Base-by-base conservation (phyloP, 352 stramenopile genomes). In the Globisporangium solare region DNA sequence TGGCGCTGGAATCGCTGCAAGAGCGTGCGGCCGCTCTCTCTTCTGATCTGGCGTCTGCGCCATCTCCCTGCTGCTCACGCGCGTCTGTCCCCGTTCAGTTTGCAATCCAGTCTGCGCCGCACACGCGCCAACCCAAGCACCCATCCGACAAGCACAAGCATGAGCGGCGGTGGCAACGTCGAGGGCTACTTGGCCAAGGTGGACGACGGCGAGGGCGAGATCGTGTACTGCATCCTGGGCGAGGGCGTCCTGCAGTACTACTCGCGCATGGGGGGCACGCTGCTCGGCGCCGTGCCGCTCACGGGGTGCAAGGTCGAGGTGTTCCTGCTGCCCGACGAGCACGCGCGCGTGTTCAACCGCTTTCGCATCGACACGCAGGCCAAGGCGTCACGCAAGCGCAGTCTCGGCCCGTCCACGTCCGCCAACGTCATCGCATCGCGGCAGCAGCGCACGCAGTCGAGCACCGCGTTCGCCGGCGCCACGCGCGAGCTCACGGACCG, bases 161-260 rank as follows among this genome's bases (percentile, higher is more conserved):
- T 70, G 67, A 70, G 64, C 63, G 64, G 62, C 58, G 79, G 81
- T 43, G 83, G 80, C 67, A 90, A 88, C 54, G 76, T 89, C 27
- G 83, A 93, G 70, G 83, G 83, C n/a, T 93, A 93, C 56, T 47
- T 93, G 47, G 62, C 91, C 54, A 88, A 89, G 66, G 60, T 89
- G 39, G 77, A 88, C 32, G 75, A 63, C 40, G 63, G 86, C 35
- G 70, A 81, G 21, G 73, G 56, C 8, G 61, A 75, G 54, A 78
- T 85, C 46, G 76, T 93, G 31, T 93, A 91, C 75, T 93, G 83
- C 58, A 91, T 93, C 58, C 79, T 93, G 21, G 83, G 91, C 55
- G 83, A 94, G 58, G 83, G 83, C 45, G 77, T 88, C 22, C 54
- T 94, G 55, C 76, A 87, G 58, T 91, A 88, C 64, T 94, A 89